These are phyloP conservation scores for Papiliotrema fonsecae DNA, from an alignment of 1,284 basidiomycete species.

Conservation along the genomic window DNA sequence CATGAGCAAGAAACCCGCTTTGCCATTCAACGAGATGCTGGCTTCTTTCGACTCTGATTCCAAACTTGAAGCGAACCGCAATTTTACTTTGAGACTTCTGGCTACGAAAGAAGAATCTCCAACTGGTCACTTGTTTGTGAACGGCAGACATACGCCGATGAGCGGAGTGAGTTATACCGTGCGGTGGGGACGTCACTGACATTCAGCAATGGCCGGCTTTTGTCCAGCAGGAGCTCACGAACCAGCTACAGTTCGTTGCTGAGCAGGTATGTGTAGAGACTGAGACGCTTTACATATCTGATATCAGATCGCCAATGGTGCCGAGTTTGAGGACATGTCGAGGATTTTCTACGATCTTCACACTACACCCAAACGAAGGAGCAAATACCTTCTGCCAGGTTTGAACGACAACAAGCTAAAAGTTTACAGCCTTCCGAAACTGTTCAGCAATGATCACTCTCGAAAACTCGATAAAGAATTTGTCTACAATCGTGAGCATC, in stretches of 20 bases:
- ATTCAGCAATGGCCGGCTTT: conserved; percentile 53
- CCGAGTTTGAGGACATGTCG: conserved; percentile 59
- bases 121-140: conserved; percentile 62
- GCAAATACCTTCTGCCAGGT: conserved; percentile 48
- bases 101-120: conserved; percentile 25
- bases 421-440: conserved; percentile 25
- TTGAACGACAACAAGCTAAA: conserved; percentile 22
- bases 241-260: conserved; percentile 65
- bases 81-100: conserved; percentile 33
- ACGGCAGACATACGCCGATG: conserved; percentile 72
- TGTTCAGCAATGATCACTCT: conserved; percentile 24
- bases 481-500: conserved; percentile 62
- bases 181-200: not conserved
- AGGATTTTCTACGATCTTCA: conserved; percentile 89
- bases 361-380: conserved; percentile 63
- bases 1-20: conserved; percentile 12
- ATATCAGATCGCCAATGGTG: conserved; percentile 61
- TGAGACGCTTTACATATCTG: conserved; percentile 8
- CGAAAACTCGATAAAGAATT: conserved; percentile 50
- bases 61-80: conserved; percentile 14
- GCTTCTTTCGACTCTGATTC: conserved; percentile 32
- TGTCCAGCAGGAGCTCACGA: conserved; percentile 60
- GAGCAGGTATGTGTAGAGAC: conserved; percentile 55
- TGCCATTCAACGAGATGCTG: conserved; percentile 48
- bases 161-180: conserved; percentile 58